These are phyloP conservation scores for Neoscytalidium dimidiatum DNA, from an alignment of 2,329 filamentous ascomycete genomes.

Conservation along the genomic window DNA sequence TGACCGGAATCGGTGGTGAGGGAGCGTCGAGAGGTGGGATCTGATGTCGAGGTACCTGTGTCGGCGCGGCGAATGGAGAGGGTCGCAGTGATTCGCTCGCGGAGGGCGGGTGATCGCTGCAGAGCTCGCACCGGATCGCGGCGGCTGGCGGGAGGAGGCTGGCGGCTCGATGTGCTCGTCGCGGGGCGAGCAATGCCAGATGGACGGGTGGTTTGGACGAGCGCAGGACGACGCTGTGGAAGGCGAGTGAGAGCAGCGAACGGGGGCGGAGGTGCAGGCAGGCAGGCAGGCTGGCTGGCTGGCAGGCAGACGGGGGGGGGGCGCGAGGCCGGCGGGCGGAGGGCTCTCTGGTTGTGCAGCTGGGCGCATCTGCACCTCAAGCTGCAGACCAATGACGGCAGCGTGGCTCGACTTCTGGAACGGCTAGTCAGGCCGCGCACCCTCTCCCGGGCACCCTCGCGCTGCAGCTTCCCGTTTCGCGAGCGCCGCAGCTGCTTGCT, in stretches of 20 bases:
- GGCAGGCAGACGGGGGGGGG: neutral
- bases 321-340: neutral
- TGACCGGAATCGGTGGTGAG: neutral
- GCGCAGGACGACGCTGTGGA: neutral
- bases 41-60: constrained; percentile 1
- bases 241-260: constrained; percentile 12
- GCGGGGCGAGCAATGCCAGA: neutral
- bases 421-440: constrained; percentile 12
- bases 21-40: neutral
- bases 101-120: constrained; percentile 1
- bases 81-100: constrained; percentile 7
- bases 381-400: constrained; percentile 5
- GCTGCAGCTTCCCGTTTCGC: constrained; percentile 15
- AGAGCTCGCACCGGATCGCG: neutral
- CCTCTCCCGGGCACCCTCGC: neutral
- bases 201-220: neutral
- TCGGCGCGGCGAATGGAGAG: neutral
- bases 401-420: constrained; percentile 1
- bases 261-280: neutral
- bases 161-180: neutral
- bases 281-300: too few relatives aligned
- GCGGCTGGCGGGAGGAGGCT: constrained; percentile 5
- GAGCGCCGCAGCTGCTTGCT: neutral
- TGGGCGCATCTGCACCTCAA: constrained; percentile 1
- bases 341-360: neutral